A percentile compares a stretch with the other conserved stretches of the same genome.
phyloP scores from a whole-genome alignment of 768 basidiomycete genomes.

The Auriscalpium microsporum region DNA sequence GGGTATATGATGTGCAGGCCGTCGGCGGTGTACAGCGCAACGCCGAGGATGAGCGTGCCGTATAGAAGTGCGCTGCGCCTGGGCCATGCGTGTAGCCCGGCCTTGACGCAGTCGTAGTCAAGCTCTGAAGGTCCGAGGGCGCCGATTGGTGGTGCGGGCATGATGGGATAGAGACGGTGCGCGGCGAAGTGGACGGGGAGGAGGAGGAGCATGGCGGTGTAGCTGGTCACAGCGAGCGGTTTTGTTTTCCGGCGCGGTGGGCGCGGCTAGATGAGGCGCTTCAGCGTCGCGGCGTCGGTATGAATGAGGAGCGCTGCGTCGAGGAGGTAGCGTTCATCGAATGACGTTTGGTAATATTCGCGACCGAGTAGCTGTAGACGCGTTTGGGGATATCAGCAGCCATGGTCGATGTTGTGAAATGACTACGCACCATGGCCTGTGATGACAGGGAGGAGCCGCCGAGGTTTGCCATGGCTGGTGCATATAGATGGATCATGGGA shows the following conservation, averaged over 20 bases:
- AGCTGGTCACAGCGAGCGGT: constrained; percentile 53
- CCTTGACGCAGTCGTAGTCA: constrained; percentile 78
- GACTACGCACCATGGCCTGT: not conserved
- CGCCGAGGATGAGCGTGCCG: constrained; percentile 46
- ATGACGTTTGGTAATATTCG: constrained; percentile 75
- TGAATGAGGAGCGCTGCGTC: constrained; percentile 62
- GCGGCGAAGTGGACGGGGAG: constrained; percentile 63
- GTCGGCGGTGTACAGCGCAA: constrained; percentile 53
- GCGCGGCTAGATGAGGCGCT: constrained; percentile 44
- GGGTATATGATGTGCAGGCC: constrained; percentile 48
- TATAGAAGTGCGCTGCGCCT: constrained; percentile 56
- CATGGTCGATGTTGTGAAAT: not conserved
- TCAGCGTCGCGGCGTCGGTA: constrained; percentile 43
- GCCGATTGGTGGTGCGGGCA: constrained; percentile 38
- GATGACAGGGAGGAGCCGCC: constrained; percentile 20
- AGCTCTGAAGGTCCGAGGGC: constrained; percentile 67
- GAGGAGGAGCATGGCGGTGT: constrained; percentile 46
- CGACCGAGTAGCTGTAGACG: constrained; percentile 59
- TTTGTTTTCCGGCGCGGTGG: constrained; percentile 30
- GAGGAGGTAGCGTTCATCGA: constrained; percentile 62
- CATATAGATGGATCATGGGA: constrained; percentile 68
- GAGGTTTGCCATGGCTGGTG: constrained; percentile 61
- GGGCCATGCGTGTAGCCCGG: constrained; percentile 56
- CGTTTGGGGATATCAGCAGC: not conserved
- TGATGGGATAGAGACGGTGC: constrained; percentile 52